Conservation (phyloP, 164 flowering plant genomes). For the Cinnamomum chago region DNA sequence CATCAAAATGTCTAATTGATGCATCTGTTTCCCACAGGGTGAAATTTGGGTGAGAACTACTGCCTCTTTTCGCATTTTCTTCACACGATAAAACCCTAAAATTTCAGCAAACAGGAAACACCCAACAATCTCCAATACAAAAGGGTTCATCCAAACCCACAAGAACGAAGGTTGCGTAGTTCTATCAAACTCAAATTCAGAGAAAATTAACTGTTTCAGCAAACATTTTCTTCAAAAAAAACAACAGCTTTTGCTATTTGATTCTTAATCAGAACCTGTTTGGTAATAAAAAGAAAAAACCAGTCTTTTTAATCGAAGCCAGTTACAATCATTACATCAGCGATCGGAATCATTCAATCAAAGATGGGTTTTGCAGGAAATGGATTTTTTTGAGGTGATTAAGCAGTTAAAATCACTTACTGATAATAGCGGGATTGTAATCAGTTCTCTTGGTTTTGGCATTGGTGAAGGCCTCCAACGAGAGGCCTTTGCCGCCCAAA, state of each 20-base stretch:
- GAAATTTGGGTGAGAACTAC: too few species aligned
- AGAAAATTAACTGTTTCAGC: too few species aligned
- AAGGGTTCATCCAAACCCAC: too few species aligned
- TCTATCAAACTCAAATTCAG: too few species aligned
- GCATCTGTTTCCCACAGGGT: too few species aligned
- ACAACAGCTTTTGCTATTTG: background rate
- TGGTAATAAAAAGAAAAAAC: too few species aligned
- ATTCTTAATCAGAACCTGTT: background rate
- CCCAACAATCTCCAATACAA: too few species aligned
- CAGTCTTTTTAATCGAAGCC: background rate
- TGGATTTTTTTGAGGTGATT: background rate
- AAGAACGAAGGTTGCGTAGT: too few species aligned
- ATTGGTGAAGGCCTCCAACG: conserved; percentile 72
- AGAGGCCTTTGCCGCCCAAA: conserved; percentile 69
- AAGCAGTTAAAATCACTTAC: conserved; percentile 7
- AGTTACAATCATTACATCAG: background rate
- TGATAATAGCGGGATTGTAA: conserved; percentile 58
- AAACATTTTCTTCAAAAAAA: background rate
- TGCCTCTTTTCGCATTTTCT: too few species aligned
- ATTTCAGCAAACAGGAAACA: too few species aligned
- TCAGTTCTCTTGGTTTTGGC: conserved; percentile 41
- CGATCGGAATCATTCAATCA: background rate
- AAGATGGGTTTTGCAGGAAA: background rate
- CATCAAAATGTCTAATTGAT: too few species aligned
- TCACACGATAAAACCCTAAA: too few species aligned